Conservation (phyloP, 306 rosid genomes). For the Vigna radiata region DNA sequence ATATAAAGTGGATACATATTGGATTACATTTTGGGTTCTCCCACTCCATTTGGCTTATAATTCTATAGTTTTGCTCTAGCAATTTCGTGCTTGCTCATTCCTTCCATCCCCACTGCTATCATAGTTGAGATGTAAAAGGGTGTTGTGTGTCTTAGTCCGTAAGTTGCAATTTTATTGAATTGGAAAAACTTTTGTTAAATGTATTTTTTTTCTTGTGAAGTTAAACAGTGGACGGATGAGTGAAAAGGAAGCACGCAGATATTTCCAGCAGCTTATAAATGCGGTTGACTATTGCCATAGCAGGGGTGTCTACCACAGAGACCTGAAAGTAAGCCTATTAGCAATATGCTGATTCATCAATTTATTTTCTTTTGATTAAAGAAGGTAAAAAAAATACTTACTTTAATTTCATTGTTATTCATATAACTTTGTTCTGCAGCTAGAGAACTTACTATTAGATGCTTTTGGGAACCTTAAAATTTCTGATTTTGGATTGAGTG, state of each 20-base stretch:
- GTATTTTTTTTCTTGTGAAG: constrained; percentile 45
- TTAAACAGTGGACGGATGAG: constrained; percentile 79
- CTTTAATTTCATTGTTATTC: constrained; percentile 15
- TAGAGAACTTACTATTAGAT: constrained; percentile 85
- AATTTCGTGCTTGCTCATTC: constrained; percentile 8
- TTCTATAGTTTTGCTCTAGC: neutral
- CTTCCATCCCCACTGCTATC: neutral
- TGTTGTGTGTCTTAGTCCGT: constrained; percentile 33
- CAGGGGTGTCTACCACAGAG: constrained; percentile 91
- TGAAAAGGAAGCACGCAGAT: constrained; percentile 80
- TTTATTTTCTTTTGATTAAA: neutral
- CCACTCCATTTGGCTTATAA: constrained; percentile 5
- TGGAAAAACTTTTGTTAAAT: neutral
- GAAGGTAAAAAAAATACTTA: neutral
- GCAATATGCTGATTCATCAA: constrained; percentile 5
- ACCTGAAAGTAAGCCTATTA: constrained; percentile 64
- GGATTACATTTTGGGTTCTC: constrained; percentile 15
- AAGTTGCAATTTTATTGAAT: constrained; percentile 5
- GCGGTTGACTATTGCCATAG: constrained; percentile 95
- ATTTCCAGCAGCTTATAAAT: constrained; percentile 90
- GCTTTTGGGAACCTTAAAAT: constrained; percentile 75
- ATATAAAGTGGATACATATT: neutral
- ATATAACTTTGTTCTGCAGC: constrained; percentile 59
- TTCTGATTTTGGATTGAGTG: constrained; percentile 91
- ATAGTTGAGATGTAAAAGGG: neutral